Conservation (phyloP, 768 basidiomycete species). For the Chalciporus chontae region DNA sequence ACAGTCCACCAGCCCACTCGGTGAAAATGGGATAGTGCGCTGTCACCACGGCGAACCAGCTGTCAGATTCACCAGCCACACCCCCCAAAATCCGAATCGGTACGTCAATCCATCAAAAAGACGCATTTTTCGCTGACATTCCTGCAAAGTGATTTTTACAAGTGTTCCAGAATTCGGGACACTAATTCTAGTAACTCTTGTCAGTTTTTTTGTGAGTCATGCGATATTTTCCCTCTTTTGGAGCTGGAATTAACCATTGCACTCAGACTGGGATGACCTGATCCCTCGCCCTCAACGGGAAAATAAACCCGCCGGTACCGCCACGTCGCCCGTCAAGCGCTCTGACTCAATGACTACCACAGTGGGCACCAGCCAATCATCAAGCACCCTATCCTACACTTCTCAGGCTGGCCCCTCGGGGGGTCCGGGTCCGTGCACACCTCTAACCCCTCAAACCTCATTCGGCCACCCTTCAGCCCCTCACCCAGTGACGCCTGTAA, state of each 20-base stretch:
- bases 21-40: constrained; percentile 29
- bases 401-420: not conserved
- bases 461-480: not conserved
- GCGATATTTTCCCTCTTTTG: not conserved
- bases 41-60: constrained; percentile 33
- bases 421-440: not conserved
- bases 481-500: constrained; percentile 2
- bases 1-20: constrained; percentile 26
- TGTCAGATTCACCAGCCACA: constrained; percentile 28
- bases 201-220: constrained; percentile 36
- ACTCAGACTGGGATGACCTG: constrained; percentile 34
- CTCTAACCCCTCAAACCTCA: not conserved
- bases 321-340: not conserved
- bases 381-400: not conserved
- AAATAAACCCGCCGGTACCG: not conserved
- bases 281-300: constrained; percentile 1
- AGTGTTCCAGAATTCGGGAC: constrained; percentile 25
- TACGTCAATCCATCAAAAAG: constrained; percentile 15
- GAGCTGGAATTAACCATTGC: not conserved
- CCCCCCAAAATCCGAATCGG: constrained; percentile 33
- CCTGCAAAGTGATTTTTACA: constrained; percentile 35
- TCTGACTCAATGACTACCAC: not conserved
- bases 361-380: not conserved
- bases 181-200: constrained; percentile 2
- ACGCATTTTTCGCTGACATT: not conserved